Evolutionary conservation across 805 yeast genomes (phyloP).

Genomic region (Debaryomyces maramus): DNA sequence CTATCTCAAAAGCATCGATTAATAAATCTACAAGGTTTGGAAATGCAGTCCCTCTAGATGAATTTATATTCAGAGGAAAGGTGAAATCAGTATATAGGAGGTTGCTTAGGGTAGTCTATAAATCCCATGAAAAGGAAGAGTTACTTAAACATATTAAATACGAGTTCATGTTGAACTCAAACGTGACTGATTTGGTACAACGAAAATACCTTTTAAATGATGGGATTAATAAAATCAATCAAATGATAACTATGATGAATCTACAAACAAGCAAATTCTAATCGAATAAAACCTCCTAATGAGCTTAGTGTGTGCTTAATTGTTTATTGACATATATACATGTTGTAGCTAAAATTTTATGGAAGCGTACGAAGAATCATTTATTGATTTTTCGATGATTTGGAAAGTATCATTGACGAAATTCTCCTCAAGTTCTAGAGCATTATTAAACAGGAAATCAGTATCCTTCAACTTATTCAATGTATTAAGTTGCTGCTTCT

Average conservation of each 20-base stretch:
- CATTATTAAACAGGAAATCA: background rate
- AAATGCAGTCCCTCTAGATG: constrained; percentile 32
- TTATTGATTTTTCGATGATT: constrained; percentile 6
- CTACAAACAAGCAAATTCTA: background rate
- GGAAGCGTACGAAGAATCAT: background rate
- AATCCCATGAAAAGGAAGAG: constrained; percentile 37
- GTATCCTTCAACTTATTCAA: constrained; percentile 2
- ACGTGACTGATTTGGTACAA: constrained; percentile 32
- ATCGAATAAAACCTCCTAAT: too few relatives aligned
- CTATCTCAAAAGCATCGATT: background rate
- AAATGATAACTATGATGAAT: constrained; percentile 26
- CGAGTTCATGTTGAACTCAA: constrained; percentile 32
- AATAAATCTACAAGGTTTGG: constrained; percentile 6
- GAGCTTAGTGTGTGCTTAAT: too few relatives aligned
- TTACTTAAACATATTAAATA: constrained; percentile 30
- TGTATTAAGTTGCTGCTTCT: constrained; percentile 5
- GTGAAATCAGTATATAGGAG: constrained; percentile 34
- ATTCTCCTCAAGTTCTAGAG: background rate
- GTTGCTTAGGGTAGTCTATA: constrained; percentile 32
- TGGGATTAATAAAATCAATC: constrained; percentile 30
- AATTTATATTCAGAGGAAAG: constrained; percentile 39
- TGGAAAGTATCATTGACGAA: constrained; percentile 5
- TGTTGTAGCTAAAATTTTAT: background rate
- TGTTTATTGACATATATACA: background rate
- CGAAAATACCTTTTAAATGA: constrained; percentile 37